These are phyloP conservation scores for Ophiostoma ulmi DNA, from an alignment of 2,329 filamentous ascomycete genomes.

Conservation along the genomic window DNA sequence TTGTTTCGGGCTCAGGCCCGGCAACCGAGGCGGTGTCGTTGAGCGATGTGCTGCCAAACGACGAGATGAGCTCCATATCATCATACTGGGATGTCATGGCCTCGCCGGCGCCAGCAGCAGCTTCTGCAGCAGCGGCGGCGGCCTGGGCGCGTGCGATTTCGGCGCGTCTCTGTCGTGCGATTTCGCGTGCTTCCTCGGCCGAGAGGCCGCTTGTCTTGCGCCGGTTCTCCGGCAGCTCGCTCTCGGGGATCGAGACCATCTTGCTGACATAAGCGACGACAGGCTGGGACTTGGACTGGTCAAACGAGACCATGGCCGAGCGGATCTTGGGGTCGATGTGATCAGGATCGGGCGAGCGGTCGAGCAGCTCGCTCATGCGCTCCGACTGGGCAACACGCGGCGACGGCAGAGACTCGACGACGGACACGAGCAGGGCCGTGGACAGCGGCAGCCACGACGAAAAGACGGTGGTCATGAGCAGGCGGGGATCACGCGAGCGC, in stretches of 20 bases:
- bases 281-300: slow-evolving; percentile 63
- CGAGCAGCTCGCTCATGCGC: slow-evolving; percentile 72
- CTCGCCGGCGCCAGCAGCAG: slow-evolving; percentile 33
- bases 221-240: slow-evolving; percentile 84
- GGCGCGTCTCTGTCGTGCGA: slow-evolving; percentile 81
- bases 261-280: slow-evolving; percentile 96
- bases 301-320: slow-evolving; percentile 78
- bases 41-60: slow-evolving; percentile 13
- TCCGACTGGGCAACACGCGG: slow-evolving; percentile 73
- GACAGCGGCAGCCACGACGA: slow-evolving; percentile 87
- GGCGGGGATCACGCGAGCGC: slow-evolving; percentile 74
- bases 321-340: slow-evolving; percentile 64
- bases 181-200: slow-evolving; percentile 81
- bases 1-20: slow-evolving; percentile 40
- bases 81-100: not conserved
- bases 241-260: slow-evolving; percentile 93
- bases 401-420: slow-evolving; percentile 86
- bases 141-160: slow-evolving; percentile 79
- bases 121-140: slow-evolving; percentile 31
- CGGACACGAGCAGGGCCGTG: slow-evolving; percentile 85
- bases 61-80: slow-evolving; percentile 14
- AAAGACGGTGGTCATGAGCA: slow-evolving; percentile 82
- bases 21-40: not conserved
- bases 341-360: slow-evolving; percentile 70
- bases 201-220: slow-evolving; percentile 62